Conservation (phyloP, 352 stramenopile genomes). For the Phytophthora sojae region DNA sequence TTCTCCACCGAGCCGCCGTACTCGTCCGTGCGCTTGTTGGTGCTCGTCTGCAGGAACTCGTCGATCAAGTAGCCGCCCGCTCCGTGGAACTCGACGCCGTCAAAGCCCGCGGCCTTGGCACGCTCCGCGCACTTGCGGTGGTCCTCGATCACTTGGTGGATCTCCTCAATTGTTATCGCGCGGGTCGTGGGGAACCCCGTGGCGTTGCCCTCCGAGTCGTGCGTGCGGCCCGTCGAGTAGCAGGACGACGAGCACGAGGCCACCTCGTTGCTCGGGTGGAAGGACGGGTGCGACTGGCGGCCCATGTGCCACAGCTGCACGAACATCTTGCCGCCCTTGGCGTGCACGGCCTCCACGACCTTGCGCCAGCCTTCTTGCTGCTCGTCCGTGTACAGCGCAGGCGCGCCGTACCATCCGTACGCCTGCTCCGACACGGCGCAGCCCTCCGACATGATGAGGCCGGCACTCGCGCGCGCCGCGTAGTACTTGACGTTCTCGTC, state of each 20-base stretch:
- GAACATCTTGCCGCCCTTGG: constrained; percentile 53
- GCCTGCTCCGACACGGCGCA: constrained; percentile 36
- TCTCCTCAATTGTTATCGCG: constrained; percentile 72
- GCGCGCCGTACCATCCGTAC: constrained; percentile 42
- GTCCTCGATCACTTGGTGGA: constrained; percentile 67
- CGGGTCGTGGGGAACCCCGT: constrained; percentile 49
- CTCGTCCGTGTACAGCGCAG: constrained; percentile 52
- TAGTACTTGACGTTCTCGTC: constrained; percentile 51
- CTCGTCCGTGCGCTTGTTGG: constrained; percentile 81
- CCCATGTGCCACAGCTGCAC: constrained; percentile 85
- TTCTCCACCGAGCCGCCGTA: constrained; percentile 88
- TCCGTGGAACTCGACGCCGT: constrained; percentile 64
- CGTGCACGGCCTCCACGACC: constrained; percentile 32
- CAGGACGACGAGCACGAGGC: constrained; percentile 58
- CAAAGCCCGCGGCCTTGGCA: constrained; percentile 77
- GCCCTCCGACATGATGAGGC: constrained; percentile 41
- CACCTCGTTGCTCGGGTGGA: constrained; percentile 42
- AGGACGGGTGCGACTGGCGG: too few species aligned
- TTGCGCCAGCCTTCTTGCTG: constrained; percentile 29
- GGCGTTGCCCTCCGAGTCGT: constrained; percentile 35
- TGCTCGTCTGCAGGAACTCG: constrained; percentile 82
- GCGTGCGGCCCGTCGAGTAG: constrained; percentile 34
- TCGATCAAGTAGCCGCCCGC: constrained; percentile 93
- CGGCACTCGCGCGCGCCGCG: constrained; percentile 25
- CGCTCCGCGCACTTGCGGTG: constrained; percentile 64